Base-by-base conservation (phyloP, 352 stramenopile species). In the Globisporangium echinulatum region DNA sequence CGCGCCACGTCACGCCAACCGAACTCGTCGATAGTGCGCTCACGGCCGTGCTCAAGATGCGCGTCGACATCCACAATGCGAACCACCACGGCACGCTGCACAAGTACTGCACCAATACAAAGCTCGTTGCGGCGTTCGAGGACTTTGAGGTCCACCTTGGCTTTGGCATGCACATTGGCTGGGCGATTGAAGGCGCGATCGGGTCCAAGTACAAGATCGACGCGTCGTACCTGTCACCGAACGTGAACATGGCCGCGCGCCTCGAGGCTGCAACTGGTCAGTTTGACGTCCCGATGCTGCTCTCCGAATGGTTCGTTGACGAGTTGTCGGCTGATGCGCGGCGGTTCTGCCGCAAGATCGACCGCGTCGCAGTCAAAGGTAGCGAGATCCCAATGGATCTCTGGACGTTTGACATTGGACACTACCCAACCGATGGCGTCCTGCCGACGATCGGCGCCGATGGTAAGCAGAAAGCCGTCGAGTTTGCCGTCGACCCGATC, bases 171-270 rank as follows among this genome's bases (percentile, higher is more conserved):
- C 96, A 99, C 67, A 90, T 98, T 15, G 97, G 97, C 13, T 99
- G 97, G 97, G 96, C 96, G 0, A 98, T 99, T 47, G 97, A 99
- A 77, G 97, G 97, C 33, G 96, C 96, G 1, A 98, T 99, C 57
- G 97, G 97, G 36, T 98, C 91, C 15, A 71, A 92, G 37, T 98
- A 98, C 80, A 99, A 99, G 71, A 98, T 99, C 52, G 97, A 99
- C 74, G 96, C 96, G 37, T 98, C 96, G 1, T 99, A 99, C 62
- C 70, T 99, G 1, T 98, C 92, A 4, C 96, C 96, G 5, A 96
- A 99, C 68, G 96, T 99, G 10, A 99, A 99, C 74, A 98, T 99
- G 94, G 94, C 96, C 3, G 93, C 90, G 14, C 85, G 96, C 52
- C 87, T 99, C 58, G 97, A 98, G 72, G 96, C 92, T 52, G 96